phyloP scores from a whole-genome alignment of 352 stramenopile species.

The Pythium aquatile region DNA sequence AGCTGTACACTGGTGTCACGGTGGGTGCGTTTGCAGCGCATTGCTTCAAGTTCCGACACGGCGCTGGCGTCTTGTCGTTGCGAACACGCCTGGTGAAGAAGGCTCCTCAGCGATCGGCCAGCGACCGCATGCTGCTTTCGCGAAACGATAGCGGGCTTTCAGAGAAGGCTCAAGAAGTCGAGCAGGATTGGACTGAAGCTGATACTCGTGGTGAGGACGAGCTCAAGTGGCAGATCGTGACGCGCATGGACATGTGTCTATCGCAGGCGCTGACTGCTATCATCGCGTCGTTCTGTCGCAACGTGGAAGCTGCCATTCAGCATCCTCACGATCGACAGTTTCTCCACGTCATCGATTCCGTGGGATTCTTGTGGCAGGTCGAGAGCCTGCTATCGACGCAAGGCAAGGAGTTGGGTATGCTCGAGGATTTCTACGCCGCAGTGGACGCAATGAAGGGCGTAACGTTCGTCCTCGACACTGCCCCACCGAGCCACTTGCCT shows the following conservation, averaged over 20 bases:
- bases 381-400: conserved; percentile 93
- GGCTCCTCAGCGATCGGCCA: conserved; percentile 17
- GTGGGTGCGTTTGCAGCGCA: conserved; percentile 80
- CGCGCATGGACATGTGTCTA: conserved; percentile 75
- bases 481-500: conserved; percentile 51
- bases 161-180: conserved; percentile 25
- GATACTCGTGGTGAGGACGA: conserved; percentile 54
- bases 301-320: conserved; percentile 69
- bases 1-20: conserved; percentile 68
- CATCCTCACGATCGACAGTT: conserved; percentile 55
- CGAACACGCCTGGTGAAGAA: conserved; percentile 56
- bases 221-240: conserved; percentile 73
- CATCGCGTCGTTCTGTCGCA: conserved; percentile 69
- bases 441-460: conserved; percentile 76
- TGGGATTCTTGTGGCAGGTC: conserved; percentile 85
- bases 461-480: conserved; percentile 67
- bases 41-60: conserved; percentile 82
- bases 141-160: conserved; percentile 46
- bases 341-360: conserved; percentile 56
- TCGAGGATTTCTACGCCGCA: conserved; percentile 86
- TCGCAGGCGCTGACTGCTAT: conserved; percentile 75
- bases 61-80: conserved; percentile 66
- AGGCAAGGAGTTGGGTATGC: conserved; percentile 95
- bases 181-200: conserved; percentile 57
- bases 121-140: conserved; percentile 32